A percentile compares a stretch with the other conserved stretches of the same genome.
Evolutionary conservation across 2,329 filamentous ascomycete genomes (phyloP).

Genomic region (Fusarium albosuccineum): DNA sequence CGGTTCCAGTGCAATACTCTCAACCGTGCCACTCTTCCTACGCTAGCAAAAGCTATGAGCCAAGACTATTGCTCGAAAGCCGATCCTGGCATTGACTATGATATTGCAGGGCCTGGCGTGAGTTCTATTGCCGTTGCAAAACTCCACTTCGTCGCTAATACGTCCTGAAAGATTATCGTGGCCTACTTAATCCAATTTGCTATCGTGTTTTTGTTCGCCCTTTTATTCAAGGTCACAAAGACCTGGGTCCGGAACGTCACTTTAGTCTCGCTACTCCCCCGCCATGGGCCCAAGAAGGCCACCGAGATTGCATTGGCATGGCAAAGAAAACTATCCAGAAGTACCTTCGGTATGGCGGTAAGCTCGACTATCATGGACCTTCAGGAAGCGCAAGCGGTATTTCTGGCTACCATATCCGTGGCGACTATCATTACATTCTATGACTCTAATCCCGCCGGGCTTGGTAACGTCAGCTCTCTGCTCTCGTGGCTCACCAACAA

Average conservation of each 20-base stretch:
- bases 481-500: neutral
- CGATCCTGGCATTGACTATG: neutral
- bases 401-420: neutral
- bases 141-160: neutral
- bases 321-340: neutral
- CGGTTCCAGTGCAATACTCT: neutral
- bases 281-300: neutral
- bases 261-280: neutral
- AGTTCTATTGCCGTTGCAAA: neutral
- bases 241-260: neutral
- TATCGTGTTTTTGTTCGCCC: neutral
- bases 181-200: neutral
- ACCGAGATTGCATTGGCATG: neutral
- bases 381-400: neutral
- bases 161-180: neutral
- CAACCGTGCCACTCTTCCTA: neutral
- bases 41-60: neutral
- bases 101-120: neutral
- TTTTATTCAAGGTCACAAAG: neutral
- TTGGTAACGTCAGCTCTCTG: neutral
- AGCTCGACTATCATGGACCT: neutral
- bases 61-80: neutral
- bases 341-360: neutral
- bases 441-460: neutral
- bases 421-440: neutral